Base-by-base conservation (phyloP, 106 monocot genomes). In the Xerophyta viscosa region DNA sequence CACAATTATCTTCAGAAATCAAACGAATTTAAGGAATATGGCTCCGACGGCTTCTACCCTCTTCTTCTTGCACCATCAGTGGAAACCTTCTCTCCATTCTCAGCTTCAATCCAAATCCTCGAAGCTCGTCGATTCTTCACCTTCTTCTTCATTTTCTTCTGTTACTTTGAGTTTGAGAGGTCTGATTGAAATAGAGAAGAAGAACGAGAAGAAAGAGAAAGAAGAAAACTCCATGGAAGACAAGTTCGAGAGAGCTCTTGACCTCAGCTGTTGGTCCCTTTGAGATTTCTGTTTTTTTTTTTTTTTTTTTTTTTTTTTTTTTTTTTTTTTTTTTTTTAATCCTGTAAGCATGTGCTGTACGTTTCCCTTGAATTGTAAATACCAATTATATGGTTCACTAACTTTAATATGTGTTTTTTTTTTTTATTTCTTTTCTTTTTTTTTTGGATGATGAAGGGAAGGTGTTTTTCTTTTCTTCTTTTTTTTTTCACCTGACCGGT, bases 161-260 rank as follows among this genome's bases (percentile, higher is more conserved):
- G 43, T 4, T 9, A 44, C 17, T 11, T 8, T 8, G 43, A 9
- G 6, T 44, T 44, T 9, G 43, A n/a, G n/a, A n/a, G 43, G 43
- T 14, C 15, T 44, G 14, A 8, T 17, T 44, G 43, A 9, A 44
- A 17, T 4, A 44, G n/a, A 44, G 43, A 9, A 17, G 43, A 44
- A 44, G 15, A 17, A 9, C 8, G n/a, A 17, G 6, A 14, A 4
- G 43, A 14, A 17, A 3, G 43, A 44, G 4, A 9, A 14, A 17
- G 17, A 44, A 44, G 14, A 17, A 4, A 3, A 3, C 14, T 44
- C 43, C 8, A 3, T 48, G 14, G 60, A 61, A 61, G 61, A 37
- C 23, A 56, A 56, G 23, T 56, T 56, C 24, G 56, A 56, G 56
- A 24, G 37, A 24, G 31, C 56, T 1, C 56, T 56, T 22, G 33